Conservation (phyloP, 257 asterid species). For the Mitragyna speciosa region DNA sequence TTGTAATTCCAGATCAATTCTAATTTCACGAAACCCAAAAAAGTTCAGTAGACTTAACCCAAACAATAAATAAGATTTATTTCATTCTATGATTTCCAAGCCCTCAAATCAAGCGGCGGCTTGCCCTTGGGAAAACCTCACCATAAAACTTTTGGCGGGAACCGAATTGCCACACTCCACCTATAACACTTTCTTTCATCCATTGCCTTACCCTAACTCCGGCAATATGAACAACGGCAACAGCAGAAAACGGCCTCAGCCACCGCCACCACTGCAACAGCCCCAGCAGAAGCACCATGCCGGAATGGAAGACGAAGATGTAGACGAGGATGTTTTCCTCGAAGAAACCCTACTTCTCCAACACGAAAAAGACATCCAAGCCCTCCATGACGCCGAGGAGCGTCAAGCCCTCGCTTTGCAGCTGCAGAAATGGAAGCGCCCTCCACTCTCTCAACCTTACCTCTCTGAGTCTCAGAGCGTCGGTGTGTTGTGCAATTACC, state of each 20-base stretch:
- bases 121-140: not conserved
- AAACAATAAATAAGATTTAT: no score
- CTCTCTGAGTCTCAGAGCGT: constrained; percentile 51
- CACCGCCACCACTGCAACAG: constrained; percentile 35
- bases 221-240: constrained; percentile 52
- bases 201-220: constrained; percentile 24
- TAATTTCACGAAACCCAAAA: no score
- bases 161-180: not conserved
- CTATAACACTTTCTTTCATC: not conserved
- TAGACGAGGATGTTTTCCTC: constrained; percentile 81
- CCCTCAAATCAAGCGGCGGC: no score
- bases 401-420: constrained; percentile 57
- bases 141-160: not conserved
- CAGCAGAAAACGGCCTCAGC: constrained; percentile 56
- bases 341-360: constrained; percentile 77
- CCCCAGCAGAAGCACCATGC: constrained; percentile 59
- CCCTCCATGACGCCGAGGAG: constrained; percentile 45
- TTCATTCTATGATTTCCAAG: no score
- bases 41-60: no score
- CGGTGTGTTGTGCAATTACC: constrained; percentile 36
- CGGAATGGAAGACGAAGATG: constrained; percentile 71
- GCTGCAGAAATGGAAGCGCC: constrained; percentile 82
- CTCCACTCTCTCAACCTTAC: constrained; percentile 52
- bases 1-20: no score
- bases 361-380: constrained; percentile 59